Conservation (phyloP, 2,329 filamentous ascomycete species). For the Ascomycota sp. region DNA sequence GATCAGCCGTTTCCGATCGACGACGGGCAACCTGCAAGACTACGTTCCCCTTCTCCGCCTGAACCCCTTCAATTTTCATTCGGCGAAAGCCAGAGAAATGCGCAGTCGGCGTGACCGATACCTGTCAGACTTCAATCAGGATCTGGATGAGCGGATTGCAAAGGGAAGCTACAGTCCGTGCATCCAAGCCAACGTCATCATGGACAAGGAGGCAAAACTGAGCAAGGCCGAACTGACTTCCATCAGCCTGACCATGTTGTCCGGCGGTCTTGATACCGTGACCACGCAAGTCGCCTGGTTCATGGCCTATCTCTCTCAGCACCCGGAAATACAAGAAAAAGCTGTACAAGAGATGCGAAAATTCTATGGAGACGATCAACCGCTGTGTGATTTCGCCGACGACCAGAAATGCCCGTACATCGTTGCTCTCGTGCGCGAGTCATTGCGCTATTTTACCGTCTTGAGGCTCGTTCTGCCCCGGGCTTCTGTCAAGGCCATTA, state of each 20-base stretch:
- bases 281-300: conserved; percentile 47
- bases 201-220: conserved; percentile 40
- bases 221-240: conserved; percentile 42
- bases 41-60: conserved; percentile 37
- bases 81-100: conserved; percentile 37
- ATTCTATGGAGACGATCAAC: conserved; percentile 27
- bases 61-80: conserved; percentile 40
- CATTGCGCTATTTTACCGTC: conserved; percentile 41
- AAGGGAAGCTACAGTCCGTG: conserved; percentile 41
- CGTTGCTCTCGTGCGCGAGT: conserved; percentile 41
- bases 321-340: conserved; percentile 41
- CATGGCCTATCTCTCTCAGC: conserved; percentile 35
- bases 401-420: conserved; percentile 45
- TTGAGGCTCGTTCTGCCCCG: conserved; percentile 41
- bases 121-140: conserved; percentile 32
- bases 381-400: conserved; percentile 38
- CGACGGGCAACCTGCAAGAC: conserved; percentile 39
- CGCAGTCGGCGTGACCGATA: conserved; percentile 39
- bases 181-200: conserved; percentile 46
- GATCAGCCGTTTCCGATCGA: conserved; percentile 36
- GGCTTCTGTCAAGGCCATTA: conserved; percentile 37
- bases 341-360: conserved; percentile 35
- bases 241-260: conserved; percentile 49
- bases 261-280: conserved; percentile 45
- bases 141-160: conserved; percentile 38